phyloP scores from a whole-genome alignment of 2,329 filamentous ascomycete genomes.

The Paraconiothyrium sp. region DNA sequence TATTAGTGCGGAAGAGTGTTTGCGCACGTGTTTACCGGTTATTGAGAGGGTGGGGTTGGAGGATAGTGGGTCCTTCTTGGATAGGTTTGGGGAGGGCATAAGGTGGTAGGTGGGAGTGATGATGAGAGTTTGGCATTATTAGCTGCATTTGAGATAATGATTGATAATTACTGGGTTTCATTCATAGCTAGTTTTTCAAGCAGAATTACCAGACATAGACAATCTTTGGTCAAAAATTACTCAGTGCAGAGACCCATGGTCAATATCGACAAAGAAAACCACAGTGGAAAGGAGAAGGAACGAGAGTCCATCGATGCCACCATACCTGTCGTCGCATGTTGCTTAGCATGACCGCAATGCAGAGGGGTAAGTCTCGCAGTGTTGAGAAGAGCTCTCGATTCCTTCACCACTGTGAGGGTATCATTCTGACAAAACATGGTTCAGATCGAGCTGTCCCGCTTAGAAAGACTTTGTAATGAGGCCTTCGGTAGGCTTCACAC shows the following conservation, averaged over 20 bases:
- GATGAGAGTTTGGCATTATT: too few relatives aligned
- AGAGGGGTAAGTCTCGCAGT: too few relatives aligned
- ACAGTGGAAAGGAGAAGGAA: not conserved
- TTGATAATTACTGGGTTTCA: not conserved
- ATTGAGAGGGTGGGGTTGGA: constrained; percentile 43
- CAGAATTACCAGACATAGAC: not conserved
- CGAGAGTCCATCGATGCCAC: not conserved
- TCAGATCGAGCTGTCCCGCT: too few relatives aligned
- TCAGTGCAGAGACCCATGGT: not conserved
- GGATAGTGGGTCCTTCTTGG: constrained; percentile 54
- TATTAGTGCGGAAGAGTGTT: constrained; percentile 53
- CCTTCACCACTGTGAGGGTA: not conserved
- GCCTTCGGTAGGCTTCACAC: constrained; percentile 68
- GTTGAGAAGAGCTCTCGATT: not conserved
- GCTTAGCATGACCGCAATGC: too few relatives aligned
- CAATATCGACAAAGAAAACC: constrained; percentile 6
- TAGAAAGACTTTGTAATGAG: constrained; percentile 64
- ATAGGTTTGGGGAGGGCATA: constrained; percentile 55
- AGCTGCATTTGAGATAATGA: not conserved
- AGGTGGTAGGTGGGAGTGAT: constrained; percentile 47
- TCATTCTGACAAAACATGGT: not conserved
- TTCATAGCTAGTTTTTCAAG: not conserved
- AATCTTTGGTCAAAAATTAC: not conserved
- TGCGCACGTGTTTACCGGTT: constrained; percentile 49
- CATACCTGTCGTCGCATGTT: too few relatives aligned